Evolutionary conservation across 2,329 filamentous ascomycete genomes (phyloP).

Genomic region (Ophiocordyceps camponoti-rufipedis): DNA sequence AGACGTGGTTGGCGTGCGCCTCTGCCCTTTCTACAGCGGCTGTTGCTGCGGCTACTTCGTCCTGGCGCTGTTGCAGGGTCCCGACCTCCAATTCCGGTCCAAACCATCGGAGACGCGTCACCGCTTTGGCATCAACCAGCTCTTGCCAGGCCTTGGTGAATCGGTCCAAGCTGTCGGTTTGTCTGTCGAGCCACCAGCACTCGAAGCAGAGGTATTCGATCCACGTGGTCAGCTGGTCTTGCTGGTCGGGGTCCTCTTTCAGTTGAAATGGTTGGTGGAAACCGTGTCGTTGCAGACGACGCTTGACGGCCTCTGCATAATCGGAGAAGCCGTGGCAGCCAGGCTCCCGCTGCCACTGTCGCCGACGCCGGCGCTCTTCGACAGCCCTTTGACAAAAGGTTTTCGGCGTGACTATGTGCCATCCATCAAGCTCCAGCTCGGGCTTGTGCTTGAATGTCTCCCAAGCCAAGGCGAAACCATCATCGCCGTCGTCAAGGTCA

Average conservation of each 20-base stretch:
- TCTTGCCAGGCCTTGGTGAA: conserved; percentile 12
- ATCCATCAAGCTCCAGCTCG: no score
- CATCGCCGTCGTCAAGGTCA: background rate
- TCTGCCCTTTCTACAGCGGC: no score
- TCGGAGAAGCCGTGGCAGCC: conserved; percentile 6
- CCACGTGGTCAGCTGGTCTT: conserved; percentile 15
- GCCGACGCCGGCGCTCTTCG: conserved; percentile 3
- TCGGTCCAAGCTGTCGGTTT: conserved; percentile 6
- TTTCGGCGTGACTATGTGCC: no score
- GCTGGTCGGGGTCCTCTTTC: conserved; percentile 9
- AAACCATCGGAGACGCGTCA: no score
- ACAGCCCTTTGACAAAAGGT: no score
- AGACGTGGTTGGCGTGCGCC: no score
- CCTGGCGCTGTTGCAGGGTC: no score
- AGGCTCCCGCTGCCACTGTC: conserved; percentile 2
- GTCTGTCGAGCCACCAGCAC: conserved; percentile 8
- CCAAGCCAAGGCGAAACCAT: background rate
- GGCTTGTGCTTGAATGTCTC: no score
- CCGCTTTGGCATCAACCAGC: no score
- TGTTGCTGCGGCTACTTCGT: no score
- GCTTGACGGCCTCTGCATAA: conserved; percentile 9
- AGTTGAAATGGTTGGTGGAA: conserved; percentile 13
- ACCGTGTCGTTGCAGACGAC: conserved; percentile 10
- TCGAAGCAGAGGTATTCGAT: conserved; percentile 17
- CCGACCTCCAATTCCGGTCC: no score